phyloP scores from a whole-genome alignment of 371 early-diverging fungal species.

The Coemansia sp. region DNA sequence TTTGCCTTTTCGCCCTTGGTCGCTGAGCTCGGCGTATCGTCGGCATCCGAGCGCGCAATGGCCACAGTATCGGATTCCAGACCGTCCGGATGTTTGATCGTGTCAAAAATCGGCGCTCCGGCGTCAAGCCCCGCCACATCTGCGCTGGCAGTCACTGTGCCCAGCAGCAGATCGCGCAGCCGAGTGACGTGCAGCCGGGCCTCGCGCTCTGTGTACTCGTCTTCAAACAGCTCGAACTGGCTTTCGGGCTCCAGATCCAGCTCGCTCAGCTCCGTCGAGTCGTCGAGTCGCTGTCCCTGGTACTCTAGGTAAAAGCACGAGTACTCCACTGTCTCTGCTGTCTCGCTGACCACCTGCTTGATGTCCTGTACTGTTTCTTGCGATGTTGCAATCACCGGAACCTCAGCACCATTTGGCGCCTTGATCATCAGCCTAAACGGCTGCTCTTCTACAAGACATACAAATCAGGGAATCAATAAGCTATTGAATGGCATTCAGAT shows the following conservation, averaged over 20 bases:
- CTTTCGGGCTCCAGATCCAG: constrained; percentile 70
- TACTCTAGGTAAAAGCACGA: constrained; percentile 86
- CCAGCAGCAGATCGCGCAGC: constrained; percentile 79
- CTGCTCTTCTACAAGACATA: constrained; percentile 55
- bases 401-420: constrained; percentile 57
- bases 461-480: not conserved
- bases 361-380: constrained; percentile 83
- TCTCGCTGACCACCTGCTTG: constrained; percentile 84
- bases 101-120: constrained; percentile 63
- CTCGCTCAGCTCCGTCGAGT: constrained; percentile 72
- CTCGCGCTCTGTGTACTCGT: constrained; percentile 85
- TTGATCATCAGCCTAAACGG: constrained; percentile 62
- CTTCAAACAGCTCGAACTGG: constrained; percentile 71
- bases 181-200: constrained; percentile 85
- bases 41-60: constrained; percentile 5
- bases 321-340: constrained; percentile 78
- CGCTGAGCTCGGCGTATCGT: not conserved
- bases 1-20: not conserved
- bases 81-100: constrained; percentile 56
- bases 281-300: constrained; percentile 68
- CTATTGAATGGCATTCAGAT: not conserved
- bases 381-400: constrained; percentile 64
- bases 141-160: constrained; percentile 55
- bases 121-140: constrained; percentile 55
- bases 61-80: not conserved